These are phyloP conservation scores for Plasmodium sp. DNA, from an alignment of 169 alveolate species.

Conservation along the genomic window DNA sequence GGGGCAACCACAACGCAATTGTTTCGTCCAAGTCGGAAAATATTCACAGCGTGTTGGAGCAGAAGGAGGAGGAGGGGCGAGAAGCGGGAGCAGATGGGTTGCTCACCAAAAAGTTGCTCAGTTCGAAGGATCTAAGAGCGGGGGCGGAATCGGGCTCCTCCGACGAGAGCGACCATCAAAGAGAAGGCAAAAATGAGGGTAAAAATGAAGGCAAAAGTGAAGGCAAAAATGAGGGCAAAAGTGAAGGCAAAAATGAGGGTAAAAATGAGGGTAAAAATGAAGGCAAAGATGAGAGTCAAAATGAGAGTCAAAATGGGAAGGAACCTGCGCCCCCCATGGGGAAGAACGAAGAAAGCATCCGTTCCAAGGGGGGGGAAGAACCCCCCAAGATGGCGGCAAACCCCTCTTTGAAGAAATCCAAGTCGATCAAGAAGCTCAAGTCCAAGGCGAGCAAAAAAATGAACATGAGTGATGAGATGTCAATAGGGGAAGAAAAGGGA, in stretches of 20 bases:
- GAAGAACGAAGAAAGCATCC: not conserved
- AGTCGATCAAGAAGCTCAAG: slow-evolving; percentile 49
- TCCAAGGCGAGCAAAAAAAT: slow-evolving; percentile 25
- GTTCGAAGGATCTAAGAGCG: slow-evolving; percentile 10
- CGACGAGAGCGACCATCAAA: slow-evolving; percentile 3
- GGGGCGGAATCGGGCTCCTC: slow-evolving; percentile 1
- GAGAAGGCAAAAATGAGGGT: not conserved
- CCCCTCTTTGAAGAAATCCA: slow-evolving; percentile 28
- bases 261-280: not conserved
- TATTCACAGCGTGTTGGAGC: slow-evolving; percentile 9
- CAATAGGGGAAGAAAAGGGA: slow-evolving; percentile 29
- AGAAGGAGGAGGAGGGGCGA: not conserved
- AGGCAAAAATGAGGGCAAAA: too few relatives aligned
- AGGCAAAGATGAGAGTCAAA: too few relatives aligned
- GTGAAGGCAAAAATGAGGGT: too few relatives aligned
- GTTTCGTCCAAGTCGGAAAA: slow-evolving; percentile 52
- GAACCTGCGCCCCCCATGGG: not conserved
- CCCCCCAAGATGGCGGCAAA: not conserved
- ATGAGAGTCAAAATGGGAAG: too few relatives aligned
- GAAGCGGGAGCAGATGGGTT: not conserved
- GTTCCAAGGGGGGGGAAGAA: slow-evolving; percentile 12
- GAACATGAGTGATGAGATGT: slow-evolving; percentile 21
- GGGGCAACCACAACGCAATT: not conserved
- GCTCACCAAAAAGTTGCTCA: not conserved
- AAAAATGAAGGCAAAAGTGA: not conserved